Conservation (phyloP, 371 early-diverging fungal species). For the Neoconidiobolus thromboides region DNA sequence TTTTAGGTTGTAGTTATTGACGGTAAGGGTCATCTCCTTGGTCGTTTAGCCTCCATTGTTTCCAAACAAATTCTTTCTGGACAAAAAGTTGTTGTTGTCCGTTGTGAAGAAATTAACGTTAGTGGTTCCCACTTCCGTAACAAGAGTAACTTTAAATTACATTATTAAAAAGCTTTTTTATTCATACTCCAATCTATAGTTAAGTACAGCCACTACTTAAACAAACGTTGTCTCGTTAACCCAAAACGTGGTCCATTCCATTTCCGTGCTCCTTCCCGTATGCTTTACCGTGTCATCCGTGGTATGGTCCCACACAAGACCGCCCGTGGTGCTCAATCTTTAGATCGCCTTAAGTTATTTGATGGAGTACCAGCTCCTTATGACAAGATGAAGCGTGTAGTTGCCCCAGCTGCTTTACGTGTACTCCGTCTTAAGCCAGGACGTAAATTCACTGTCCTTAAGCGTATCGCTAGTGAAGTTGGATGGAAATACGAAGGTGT, state of each 20-base stretch:
- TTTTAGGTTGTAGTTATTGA: conserved; percentile 94
- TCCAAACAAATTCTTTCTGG: conserved; percentile 98
- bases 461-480: conserved; percentile 87
- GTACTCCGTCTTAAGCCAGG: conserved; percentile 91
- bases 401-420: conserved; percentile 93
- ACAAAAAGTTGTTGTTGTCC: conserved; percentile 93
- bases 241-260: conserved; percentile 98
- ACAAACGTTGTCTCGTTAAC: conserved; percentile 98
- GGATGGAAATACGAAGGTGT: conserved; percentile 99
- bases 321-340: conserved; percentile 91
- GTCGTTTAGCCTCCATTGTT: conserved; percentile 96
- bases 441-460: conserved; percentile 91
- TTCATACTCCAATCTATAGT: conserved; percentile 21
- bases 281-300: conserved; percentile 94
- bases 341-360: conserved; percentile 94
- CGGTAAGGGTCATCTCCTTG: conserved; percentile 98
- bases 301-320: conserved; percentile 99
- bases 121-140: conserved; percentile 97
- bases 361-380: conserved; percentile 99
- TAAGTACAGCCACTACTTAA: conserved; percentile 92
- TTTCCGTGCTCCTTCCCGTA: conserved; percentile 95
- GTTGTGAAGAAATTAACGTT: conserved; percentile 95
- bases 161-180: neutral
- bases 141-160: conserved; percentile 61
- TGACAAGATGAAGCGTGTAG: conserved; percentile 89